phyloP scores from a whole-genome alignment of 306 rosid species.

The Canavalia ensiformis region DNA sequence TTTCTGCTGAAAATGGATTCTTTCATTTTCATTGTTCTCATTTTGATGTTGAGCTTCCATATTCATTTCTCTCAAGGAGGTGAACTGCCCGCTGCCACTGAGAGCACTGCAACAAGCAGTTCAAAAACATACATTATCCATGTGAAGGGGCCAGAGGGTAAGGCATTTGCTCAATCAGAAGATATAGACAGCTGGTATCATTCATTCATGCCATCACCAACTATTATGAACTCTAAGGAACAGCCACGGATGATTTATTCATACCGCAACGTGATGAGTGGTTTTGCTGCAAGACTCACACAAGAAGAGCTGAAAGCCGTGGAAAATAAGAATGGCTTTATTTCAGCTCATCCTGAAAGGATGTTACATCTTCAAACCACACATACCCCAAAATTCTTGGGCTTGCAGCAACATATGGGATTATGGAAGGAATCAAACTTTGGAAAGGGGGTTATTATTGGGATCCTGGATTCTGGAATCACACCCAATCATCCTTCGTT shows the following conservation, averaged over 20 bases:
- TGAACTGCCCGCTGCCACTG: constrained; percentile 5
- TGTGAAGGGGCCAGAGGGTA: constrained; percentile 55
- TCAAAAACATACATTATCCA: constrained; percentile 65
- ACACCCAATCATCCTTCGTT: constrained; percentile 72
- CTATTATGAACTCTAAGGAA: constrained; percentile 39
- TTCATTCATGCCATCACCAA: constrained; percentile 64
- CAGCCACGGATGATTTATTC: constrained; percentile 53
- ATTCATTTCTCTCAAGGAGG: constrained; percentile 48
- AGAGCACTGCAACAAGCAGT: constrained; percentile 28
- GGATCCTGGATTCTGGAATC: constrained; percentile 75
- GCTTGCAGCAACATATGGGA: constrained; percentile 62
- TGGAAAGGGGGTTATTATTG: constrained; percentile 76
- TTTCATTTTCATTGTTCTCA: constrained; percentile 46
- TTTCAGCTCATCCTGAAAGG: constrained; percentile 57
- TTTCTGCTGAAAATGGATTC: constrained; percentile 59
- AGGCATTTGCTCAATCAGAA: constrained; percentile 34
- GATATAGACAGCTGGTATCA: constrained; percentile 65
- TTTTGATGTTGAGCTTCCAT: constrained; percentile 51
- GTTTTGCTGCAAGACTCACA: constrained; percentile 75
- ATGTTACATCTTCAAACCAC: constrained; percentile 65
- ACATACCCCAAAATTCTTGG: constrained; percentile 67
- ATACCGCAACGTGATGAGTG: constrained; percentile 63
- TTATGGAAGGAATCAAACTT: constrained; percentile 68
- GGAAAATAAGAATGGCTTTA: constrained; percentile 62
- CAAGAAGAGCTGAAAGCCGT: constrained; percentile 58